phyloP scores from a whole-genome alignment of 352 stramenopile genomes.

The Pythium monospermum region DNA sequence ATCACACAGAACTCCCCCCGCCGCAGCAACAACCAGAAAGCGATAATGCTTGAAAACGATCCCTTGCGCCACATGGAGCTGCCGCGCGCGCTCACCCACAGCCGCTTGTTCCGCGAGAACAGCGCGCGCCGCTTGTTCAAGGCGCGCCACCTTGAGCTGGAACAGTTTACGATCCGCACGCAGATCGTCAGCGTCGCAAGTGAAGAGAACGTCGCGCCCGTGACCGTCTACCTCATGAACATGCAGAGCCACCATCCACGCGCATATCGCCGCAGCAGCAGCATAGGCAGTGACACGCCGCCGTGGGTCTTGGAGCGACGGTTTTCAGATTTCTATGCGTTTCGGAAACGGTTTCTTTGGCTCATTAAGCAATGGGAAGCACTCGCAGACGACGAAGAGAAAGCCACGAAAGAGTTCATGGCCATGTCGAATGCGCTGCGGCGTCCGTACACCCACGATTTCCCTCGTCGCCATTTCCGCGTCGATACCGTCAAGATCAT shows the following conservation, averaged over 20 bases:
- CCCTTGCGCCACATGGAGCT: conserved; percentile 1
- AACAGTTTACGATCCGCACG: conserved; percentile 44
- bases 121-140: conserved; percentile 52
- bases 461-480: conserved; percentile 58
- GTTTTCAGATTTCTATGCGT: conserved; percentile 63
- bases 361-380: conserved; percentile 43
- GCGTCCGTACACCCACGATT: conserved; percentile 35
- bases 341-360: conserved; percentile 43
- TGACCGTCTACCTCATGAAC: conserved; percentile 64
- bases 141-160: conserved; percentile 43
- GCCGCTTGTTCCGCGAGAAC: conserved; percentile 30
- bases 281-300: conserved; percentile 7
- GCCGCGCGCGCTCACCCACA: conserved; percentile 16
- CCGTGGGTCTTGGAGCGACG: conserved; percentile 52
- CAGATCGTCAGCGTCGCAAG: conserved; percentile 10
- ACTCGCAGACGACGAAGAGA: conserved; percentile 20
- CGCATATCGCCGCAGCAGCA: conserved; percentile 15
- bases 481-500: conserved; percentile 51
- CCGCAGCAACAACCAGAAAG: too few relatives aligned
- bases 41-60: conserved; percentile 1
- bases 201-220: conserved; percentile 22
- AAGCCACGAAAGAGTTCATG: conserved; percentile 37
- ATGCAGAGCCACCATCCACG: conserved; percentile 24
- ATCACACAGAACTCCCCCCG: too few relatives aligned
- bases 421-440: conserved; percentile 37